Evolutionary conservation across 2,329 filamentous ascomycete genomes (phyloP).

Genomic region (Epicoccum sorghinum): DNA sequence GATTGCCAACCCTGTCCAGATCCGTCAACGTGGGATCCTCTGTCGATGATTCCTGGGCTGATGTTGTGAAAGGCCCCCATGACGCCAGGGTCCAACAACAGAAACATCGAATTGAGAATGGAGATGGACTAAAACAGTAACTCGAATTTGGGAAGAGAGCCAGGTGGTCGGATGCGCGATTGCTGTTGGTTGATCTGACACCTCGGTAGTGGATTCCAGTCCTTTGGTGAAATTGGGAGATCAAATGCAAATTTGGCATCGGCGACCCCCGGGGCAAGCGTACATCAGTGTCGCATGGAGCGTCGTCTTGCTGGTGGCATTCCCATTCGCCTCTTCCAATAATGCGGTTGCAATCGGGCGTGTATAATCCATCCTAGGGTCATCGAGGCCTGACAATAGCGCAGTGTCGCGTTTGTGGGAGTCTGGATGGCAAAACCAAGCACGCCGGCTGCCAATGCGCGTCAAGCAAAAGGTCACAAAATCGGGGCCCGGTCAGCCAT

Average conservation of each 20-base stretch:
- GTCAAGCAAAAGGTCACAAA: conserved; percentile 9
- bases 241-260: conserved; percentile 6
- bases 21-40: neutral
- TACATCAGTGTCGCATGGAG: neutral
- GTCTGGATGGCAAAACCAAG: conserved; percentile 2
- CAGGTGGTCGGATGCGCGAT: conserved; percentile 10
- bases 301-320: conserved; percentile 1
- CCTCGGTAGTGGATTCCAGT: neutral
- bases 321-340: conserved; percentile 10
- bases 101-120: neutral
- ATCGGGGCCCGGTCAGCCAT: conserved; percentile 11
- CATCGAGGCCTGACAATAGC: conserved; percentile 6
- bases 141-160: neutral
- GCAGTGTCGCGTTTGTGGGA: conserved; percentile 7
- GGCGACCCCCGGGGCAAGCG: conserved; percentile 6
- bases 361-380: neutral
- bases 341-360: conserved; percentile 1
- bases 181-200: conserved; percentile 13
- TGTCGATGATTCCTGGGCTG: conserved; percentile 7
- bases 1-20: neutral
- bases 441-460: conserved; percentile 12
- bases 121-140: neutral
- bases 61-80: neutral
- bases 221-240: neutral
- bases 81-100: conserved; percentile 3